Conservation (phyloP, 2,329 filamentous ascomycete species). For the Fusarium udum region DNA sequence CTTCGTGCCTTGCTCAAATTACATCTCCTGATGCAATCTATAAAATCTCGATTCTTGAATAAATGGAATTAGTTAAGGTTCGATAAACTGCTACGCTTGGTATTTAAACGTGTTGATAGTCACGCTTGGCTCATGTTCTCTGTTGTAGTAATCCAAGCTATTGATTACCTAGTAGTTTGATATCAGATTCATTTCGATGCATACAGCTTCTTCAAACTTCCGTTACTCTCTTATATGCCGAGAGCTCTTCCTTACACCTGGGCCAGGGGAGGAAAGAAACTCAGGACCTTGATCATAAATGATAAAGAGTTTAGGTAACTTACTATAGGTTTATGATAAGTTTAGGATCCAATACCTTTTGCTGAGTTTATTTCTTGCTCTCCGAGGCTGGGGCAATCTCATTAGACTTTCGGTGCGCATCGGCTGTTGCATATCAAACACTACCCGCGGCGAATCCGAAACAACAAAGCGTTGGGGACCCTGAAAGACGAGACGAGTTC, state of each 20-base stretch:
- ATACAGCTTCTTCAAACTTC: neutral
- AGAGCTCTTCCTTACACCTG: neutral
- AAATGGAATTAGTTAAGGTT: neutral
- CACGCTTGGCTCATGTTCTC: neutral
- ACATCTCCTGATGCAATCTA: neutral
- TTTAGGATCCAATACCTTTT: neutral
- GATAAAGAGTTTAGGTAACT: neutral
- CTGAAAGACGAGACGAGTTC: conserved; percentile 4
- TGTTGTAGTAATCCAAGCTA: neutral
- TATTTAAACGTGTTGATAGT: neutral
- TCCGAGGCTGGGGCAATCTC: neutral
- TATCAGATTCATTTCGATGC: neutral
- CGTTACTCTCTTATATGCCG: neutral
- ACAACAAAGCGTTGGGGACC: conserved; percentile 14
- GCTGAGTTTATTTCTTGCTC: neutral
- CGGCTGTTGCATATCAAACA: conserved; percentile 28
- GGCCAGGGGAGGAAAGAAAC: neutral
- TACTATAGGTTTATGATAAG: neutral
- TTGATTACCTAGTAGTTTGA: neutral
- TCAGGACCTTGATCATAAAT: neutral
- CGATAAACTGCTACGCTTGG: neutral
- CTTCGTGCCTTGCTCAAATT: neutral
- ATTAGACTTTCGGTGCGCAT: conserved; percentile 17
- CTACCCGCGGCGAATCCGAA: conserved; percentile 29
- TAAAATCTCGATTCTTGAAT: neutral